Percentiles rank a stretch among this genome's conserved stretches.
phyloP scores from a whole-genome alignment of 164 flowering plant genomes.

The Malania oleifera region DNA sequence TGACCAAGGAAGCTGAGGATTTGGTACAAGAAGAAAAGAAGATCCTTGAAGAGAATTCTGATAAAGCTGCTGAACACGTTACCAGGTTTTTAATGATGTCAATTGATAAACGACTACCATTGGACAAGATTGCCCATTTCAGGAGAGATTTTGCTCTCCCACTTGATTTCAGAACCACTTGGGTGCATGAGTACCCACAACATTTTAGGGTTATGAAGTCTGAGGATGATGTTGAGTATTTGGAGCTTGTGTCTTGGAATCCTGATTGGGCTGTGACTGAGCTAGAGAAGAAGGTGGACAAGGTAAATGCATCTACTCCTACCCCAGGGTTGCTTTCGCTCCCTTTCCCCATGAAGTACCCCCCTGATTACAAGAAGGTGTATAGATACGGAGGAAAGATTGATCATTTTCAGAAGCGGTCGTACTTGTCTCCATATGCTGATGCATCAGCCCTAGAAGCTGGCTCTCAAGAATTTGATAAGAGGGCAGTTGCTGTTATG shows the following conservation, averaged over 20 bases:
- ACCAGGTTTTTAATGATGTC: constrained; percentile 87
- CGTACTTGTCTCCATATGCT: constrained; percentile 88
- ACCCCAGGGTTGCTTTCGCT: constrained; percentile 71
- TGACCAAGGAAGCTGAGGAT: constrained; percentile 69
- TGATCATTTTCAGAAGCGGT: constrained; percentile 70
- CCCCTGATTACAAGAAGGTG: constrained; percentile 58
- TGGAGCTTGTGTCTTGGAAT: constrained; percentile 82
- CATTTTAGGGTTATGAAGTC: constrained; percentile 51
- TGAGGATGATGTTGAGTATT: constrained; percentile 49
- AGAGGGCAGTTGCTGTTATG: constrained; percentile 87
- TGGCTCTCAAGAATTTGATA: constrained; percentile 81
- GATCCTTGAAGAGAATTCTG: constrained; percentile 38
- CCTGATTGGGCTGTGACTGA: constrained; percentile 90
- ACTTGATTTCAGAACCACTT: constrained; percentile 56
- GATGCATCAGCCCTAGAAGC: constrained; percentile 67
- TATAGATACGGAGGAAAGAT: constrained; percentile 55
- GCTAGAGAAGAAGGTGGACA: constrained; percentile 60
- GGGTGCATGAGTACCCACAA: constrained; percentile 65
- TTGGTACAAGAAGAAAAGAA: constrained; percentile 62
- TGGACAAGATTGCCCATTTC: constrained; percentile 81
- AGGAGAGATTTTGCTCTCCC: constrained; percentile 87
- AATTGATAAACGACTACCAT: constrained; percentile 48
- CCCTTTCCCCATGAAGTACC: constrained; percentile 82
- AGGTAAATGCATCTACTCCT: constrained; percentile 21
- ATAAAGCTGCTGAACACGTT: constrained; percentile 67